Base-by-base conservation (phyloP, 108 stramenopile species). In the Thalassiosira profunda region DNA sequence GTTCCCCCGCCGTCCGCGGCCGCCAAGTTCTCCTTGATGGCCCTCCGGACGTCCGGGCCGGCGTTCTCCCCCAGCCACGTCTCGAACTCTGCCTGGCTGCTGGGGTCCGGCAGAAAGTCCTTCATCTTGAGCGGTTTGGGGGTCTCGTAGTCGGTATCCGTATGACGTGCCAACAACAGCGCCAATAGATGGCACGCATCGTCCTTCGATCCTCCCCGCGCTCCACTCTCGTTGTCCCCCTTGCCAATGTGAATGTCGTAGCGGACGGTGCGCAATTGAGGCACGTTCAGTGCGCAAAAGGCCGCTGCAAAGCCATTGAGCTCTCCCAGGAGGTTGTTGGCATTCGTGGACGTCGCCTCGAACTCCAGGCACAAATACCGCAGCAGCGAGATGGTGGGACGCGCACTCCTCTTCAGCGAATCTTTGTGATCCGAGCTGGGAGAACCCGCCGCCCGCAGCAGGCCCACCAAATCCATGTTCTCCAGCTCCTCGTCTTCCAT, bases 161-260 rank as follows among this genome's bases (percentile, higher is more conserved):
- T 56, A 72, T 94, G 90, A 34, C 85, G 58, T 35, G 85, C 80
- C 28, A 91, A 58, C 46, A 94, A 18, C 48, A 91, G 48, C 0
- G 91, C 85, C 63, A 91, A 72, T 25, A 94, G 62, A 47, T 83
- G 58, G 77, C 86, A 90, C 4, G 89, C 89, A 60, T 91, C 90
- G 43, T 87, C 86, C 59, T 86, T 86, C 26, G 89, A 85, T 31
- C 90, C 90, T 4, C 88, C 88, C 12, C 90, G 81, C 9, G 59
- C 53, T 51, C 77, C 61, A n/a, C 79, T 65, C n/a, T 69, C 69
- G 35, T 71, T 71, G 10, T 47, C 38, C 9, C 81, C 65, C 44
- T 64, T 78, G 25, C 72, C 81, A n/a, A 89, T 51, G 57, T 94
- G 93, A 34, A 88, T 60, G 63, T 94, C 88, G n/a, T 91, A 61